Evolutionary conservation across 169 alveolate species (phyloP).

Genomic region (Neospora caninum): DNA sequence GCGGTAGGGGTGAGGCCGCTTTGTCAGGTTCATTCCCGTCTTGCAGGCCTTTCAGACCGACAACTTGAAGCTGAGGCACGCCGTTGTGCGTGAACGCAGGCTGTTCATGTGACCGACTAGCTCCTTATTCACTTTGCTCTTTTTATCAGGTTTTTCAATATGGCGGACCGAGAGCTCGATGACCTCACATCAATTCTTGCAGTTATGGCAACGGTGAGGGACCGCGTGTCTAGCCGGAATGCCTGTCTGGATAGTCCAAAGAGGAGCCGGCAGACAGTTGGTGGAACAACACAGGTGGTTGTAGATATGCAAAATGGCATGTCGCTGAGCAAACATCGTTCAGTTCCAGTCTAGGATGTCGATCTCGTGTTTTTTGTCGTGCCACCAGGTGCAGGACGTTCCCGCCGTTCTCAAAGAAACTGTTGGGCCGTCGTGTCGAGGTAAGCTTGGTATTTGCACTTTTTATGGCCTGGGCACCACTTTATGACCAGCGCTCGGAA

Average conservation of each 20-base stretch:
- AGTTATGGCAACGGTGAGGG: slow-evolving; percentile 69
- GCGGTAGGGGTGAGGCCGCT: too few relatives aligned
- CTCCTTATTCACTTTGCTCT: neutral
- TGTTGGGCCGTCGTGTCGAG: slow-evolving; percentile 18
- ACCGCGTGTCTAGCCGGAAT: too few relatives aligned
- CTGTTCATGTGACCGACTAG: too few relatives aligned
- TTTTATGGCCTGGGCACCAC: neutral
- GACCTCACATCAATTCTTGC: slow-evolving; percentile 82
- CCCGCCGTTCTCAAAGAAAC: slow-evolving; percentile 3
- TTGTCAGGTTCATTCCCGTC: too few relatives aligned
- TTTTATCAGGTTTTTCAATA: slow-evolving; percentile 81
- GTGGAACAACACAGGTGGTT: too few relatives aligned
- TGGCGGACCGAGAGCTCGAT: slow-evolving; percentile 80
- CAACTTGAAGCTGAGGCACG: too few relatives aligned
- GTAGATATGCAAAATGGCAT: too few relatives aligned
- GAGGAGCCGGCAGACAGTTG: too few relatives aligned
- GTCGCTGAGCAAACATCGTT: too few relatives aligned
- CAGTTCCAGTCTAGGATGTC: neutral
- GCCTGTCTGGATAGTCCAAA: too few relatives aligned
- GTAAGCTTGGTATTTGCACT: neutral
- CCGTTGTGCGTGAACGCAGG: too few relatives aligned
- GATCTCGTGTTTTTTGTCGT: neutral
- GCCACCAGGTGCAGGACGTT: slow-evolving; percentile 22
- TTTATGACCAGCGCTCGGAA: neutral
- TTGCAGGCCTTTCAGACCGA: too few relatives aligned